Evolutionary conservation across 2,329 filamentous ascomycete genomes (phyloP).

Genomic region (Calonectria crousiana): DNA sequence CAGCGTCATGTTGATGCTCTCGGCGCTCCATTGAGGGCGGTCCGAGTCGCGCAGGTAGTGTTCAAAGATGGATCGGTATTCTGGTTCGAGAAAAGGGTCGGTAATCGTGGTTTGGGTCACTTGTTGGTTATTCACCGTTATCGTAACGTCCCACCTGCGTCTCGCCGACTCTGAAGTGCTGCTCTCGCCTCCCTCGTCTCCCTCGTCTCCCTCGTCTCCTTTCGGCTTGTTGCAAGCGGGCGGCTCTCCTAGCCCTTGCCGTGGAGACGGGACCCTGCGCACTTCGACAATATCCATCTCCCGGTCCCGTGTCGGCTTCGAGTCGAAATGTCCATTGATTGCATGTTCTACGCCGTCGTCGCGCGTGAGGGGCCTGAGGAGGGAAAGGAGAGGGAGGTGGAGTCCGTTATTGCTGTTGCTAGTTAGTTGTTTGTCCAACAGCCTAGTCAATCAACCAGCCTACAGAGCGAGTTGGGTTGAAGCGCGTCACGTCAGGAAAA

Average conservation of each 20-base stretch:
- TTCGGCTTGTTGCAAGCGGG: neutral
- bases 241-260: constrained; percentile 6
- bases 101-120: neutral
- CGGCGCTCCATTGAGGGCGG: constrained; percentile 18
- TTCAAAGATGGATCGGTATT: constrained; percentile 20
- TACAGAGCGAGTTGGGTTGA: neutral
- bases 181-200: neutral
- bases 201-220: neutral
- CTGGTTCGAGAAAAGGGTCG: constrained; percentile 18
- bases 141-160: constrained; percentile 12
- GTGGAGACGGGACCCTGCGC: constrained; percentile 8
- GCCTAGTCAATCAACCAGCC: neutral
- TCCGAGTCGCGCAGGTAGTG: constrained; percentile 28
- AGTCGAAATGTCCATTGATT: constrained; percentile 17
- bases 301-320: constrained; percentile 24
- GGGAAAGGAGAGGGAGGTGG: neutral
- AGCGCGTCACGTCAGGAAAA: neutral
- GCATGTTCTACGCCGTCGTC: constrained; percentile 18
- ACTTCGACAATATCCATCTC: constrained; percentile 26
- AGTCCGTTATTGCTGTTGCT: neutral
- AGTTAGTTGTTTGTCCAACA: neutral
- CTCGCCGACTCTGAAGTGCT: neutral
- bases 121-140: constrained; percentile 7
- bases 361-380: neutral
- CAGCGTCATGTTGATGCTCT: constrained; percentile 19